Base-by-base conservation (phyloP, 768 basidiomycete species). In the Crucibulum laeve region DNA sequence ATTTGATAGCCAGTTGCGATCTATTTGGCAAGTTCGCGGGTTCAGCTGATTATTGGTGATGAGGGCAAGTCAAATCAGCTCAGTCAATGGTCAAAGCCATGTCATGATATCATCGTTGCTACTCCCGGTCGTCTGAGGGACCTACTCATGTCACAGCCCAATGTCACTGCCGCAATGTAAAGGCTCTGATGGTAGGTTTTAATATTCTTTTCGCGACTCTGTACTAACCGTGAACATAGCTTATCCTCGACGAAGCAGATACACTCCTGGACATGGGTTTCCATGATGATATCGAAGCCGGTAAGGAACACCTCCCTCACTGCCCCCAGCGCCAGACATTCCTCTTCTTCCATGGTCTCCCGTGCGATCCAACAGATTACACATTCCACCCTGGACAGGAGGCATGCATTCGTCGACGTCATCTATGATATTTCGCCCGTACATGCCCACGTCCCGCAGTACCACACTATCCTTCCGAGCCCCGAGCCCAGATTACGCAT, bases 231-330 rank as follows among this genome's bases (percentile, higher is more conserved):
- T 7, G 14, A 4, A 26, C 38, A 8, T 49, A 91, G 88, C 75
- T 98, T 41, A 75, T 98, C 46, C 70, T 98, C 45, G 96, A 98
- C 56, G 91, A 96, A 60, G 90, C 91, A 8, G 93, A 98, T 56
- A 89, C 86, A 0, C 71, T 95, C 10, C 71, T 97, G 8, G 90
- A 92, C 44, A 87, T 93, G 84, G 93, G 93, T 52, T 96, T 95
- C 77, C 77, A 86, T 3, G 77, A 83, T 18, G 93, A 95, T 53
- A 80, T 97, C 23, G 79, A 87, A 17, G 79, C 74, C 1, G 91
- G 95, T 53, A 62, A 75, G 22, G 56, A 67, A 3, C 74, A 69
- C 54, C 70, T 94, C n/a, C 84, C 86, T 5, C 65, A 68, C 15
- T 53, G 65, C 1, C 77, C 83, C 0, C 58, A 78, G 42, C 81